Base-by-base conservation (phyloP, 805 yeast species). In the Saturnispora mendoncae region DNA sequence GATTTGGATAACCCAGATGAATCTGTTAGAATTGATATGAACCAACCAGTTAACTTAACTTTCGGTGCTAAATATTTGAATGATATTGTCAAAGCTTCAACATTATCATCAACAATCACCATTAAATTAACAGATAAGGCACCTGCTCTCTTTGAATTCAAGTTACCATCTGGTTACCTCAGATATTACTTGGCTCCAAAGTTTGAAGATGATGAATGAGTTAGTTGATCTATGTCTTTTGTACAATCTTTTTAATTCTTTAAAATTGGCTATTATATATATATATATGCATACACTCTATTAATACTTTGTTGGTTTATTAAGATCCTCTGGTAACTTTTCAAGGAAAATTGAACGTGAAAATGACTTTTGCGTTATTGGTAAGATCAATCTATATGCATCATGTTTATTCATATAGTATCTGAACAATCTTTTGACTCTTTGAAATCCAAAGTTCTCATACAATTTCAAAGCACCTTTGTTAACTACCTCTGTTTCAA, bases 161-260 rank as follows among this genome's bases (percentile, higher is more conserved):
- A 81, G 64, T 71, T 92, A 58, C 80, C 86, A 48, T 83, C 90
- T 62, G 98, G 98, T 41, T 84, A 85, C 65, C 71, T 92, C 62
- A 81, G 95, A 62, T 92, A 84, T 76, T 92, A 84, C 75, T 74
- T 92, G 62, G 98, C 98, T 53, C 98, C 98, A 46, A 90, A 92
- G 73, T 86, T 92, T 61, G 95, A 84, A 51, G 97, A 88, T 49
- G 95, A 84, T 49, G 92, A 84, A 50, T 76, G 67, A 57, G 24
- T 38, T 26, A 8, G 19, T 15, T 31, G 12, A 23, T 15, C 33
- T 19, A 10, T 26, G 12, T 13, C n/a, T 19, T 7, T n/a, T 12
- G 24, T 29, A 13, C 23, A 23, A 12, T 21, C 20, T 17, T 29
- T 30, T 26, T 30, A 24, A 38, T 7, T 23, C 26, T 23, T 23